These are phyloP conservation scores for Prunus padus DNA, from an alignment of 306 rosid species.

Conservation along the genomic window DNA sequence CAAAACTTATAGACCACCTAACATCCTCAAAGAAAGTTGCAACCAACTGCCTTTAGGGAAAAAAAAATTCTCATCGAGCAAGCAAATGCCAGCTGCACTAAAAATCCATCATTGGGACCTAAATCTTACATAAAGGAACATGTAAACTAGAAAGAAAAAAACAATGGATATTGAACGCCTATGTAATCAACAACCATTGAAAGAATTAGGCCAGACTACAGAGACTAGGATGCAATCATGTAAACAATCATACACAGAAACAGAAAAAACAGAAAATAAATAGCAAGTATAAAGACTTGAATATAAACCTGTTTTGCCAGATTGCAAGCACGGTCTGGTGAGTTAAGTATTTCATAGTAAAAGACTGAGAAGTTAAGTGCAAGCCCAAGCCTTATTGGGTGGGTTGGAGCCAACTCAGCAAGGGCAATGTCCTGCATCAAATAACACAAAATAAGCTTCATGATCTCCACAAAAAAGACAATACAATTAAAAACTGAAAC, in stretches of 20 bases:
- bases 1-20: not conserved
- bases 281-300: not conserved
- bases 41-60: not conserved
- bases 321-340: conserved; percentile 97
- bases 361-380: conserved; percentile 97
- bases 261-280: not conserved
- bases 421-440: conserved; percentile 77
- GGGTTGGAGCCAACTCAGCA: conserved; percentile 78
- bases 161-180: too few species aligned
- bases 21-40: not conserved
- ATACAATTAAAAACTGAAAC: not conserved
- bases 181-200: not conserved
- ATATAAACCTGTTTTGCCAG: conserved; percentile 78
- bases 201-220: not conserved
- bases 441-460: conserved; percentile 5
- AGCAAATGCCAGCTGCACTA: not conserved
- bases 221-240: not conserved
- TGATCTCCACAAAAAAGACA: not conserved
- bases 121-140: not conserved
- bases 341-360: conserved; percentile 93
- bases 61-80: not conserved
- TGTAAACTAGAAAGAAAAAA: too few species aligned
- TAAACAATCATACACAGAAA: not conserved
- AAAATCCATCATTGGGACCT: too few species aligned
- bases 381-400: conserved; percentile 95